phyloP scores from a whole-genome alignment of 257 asterid species.

The Nicotiana paniculata region DNA sequence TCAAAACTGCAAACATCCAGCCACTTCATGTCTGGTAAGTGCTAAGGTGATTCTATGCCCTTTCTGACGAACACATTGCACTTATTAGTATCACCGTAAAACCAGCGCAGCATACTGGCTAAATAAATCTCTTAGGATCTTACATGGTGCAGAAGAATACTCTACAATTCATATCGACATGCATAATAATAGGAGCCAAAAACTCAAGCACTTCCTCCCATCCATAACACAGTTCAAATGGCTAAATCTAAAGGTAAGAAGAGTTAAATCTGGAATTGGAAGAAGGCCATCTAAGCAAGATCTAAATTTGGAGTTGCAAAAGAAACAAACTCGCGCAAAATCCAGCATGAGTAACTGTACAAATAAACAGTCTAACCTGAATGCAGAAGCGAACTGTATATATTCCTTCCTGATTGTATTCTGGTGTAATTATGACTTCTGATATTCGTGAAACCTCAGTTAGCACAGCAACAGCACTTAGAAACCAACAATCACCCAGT shows the following conservation, averaged over 20 bases:
- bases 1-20: neutral
- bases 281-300: neutral
- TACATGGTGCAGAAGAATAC: neutral
- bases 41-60: neutral
- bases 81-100: neutral
- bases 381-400: slow-evolving; percentile 97
- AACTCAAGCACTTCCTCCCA: neutral
- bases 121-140: neutral
- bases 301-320: neutral
- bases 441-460: slow-evolving; percentile 91
- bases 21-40: neutral
- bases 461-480: slow-evolving; percentile 98
- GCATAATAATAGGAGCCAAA: neutral
- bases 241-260: neutral
- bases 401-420: slow-evolving; percentile 85
- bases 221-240: neutral
- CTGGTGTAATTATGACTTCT: slow-evolving; percentile 93
- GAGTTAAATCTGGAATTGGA: neutral
- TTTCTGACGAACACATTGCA: neutral
- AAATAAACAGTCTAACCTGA: slow-evolving; percentile 49
- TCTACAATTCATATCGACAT: neutral
- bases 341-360: neutral
- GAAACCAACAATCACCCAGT: slow-evolving; percentile 98
- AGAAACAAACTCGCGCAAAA: neutral
- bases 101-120: neutral